Base-by-base conservation (phyloP, 768 basidiomycete genomes). In the Leccinellum albellum region DNA sequence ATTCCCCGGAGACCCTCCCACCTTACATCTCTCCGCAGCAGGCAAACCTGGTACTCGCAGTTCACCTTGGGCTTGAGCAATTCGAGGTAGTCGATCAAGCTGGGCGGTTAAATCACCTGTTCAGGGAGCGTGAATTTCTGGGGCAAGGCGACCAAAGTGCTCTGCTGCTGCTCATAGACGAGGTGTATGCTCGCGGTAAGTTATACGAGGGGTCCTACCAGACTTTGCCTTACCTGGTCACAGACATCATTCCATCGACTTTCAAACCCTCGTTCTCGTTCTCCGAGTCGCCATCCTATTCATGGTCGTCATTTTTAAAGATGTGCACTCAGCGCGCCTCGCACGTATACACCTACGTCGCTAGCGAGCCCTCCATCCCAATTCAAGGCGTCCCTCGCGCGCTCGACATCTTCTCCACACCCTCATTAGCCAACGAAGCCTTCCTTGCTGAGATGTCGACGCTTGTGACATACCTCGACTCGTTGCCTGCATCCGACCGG, bases 1-100 rank as follows among this genome's bases (percentile, higher is more conserved):
- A 78, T 54, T 85, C 88, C 42, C 60, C 68, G 7, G 60, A 74
- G 3, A 65, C 68, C 13, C 64, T 76, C 45, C 76, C 71, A 1
- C 64, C 79, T 5, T 71, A 61, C 20, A 71, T 85, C 24, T 78
- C 81, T 20, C 75, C 78, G 26, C 76, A 79, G 42, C 80, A 82
- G 50, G 85, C 85, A 44, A 83, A 79, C 62, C 77, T 82, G 33
- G 82, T 77, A 6, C 74, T 91, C 31, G 81, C 87, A 20, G 82
- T 80, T 53, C 88, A 91, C 68, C 79, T 91, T 12, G 84, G 85
- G n/a, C 78, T 90, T 6, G 89, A 90, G 63, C 72, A 72, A 20
- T 85, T 85, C 61, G 86, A 88, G 65, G 72, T 75, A 24, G 68
- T 84, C 28, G 75, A 75, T 57, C 67, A 73, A 51, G 59, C 68